phyloP scores from a whole-genome alignment of 306 rosid species.

The Sesbania bispinosa region DNA sequence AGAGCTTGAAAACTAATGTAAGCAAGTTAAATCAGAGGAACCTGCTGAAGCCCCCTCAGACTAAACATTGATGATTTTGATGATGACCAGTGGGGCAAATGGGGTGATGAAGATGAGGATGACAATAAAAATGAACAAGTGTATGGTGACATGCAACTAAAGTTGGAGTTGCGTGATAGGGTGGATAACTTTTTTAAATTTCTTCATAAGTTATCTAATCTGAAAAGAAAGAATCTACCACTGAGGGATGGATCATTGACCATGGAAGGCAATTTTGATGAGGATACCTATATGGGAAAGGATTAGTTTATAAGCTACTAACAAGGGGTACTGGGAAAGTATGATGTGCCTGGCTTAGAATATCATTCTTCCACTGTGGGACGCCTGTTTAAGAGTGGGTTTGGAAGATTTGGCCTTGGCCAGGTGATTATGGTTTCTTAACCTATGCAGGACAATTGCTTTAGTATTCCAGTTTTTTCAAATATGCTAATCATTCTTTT shows the following conservation, averaged over 20 bases:
- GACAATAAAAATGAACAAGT: conserved; percentile 47
- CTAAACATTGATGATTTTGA: conserved; percentile 69
- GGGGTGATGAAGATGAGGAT: conserved; percentile 90
- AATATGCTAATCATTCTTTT: conserved; percentile 21
- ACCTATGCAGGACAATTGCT: conserved; percentile 7
- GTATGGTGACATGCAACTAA: conserved; percentile 74
- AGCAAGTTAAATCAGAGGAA: conserved; percentile 52
- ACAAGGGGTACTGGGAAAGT: conserved; percentile 61
- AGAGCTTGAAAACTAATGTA: conserved; percentile 70
- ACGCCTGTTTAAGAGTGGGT: conserved; percentile 79
- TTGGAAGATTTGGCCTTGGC: conserved; percentile 96
- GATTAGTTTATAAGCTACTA: conserved; percentile 70
- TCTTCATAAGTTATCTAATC: conserved; percentile 74
- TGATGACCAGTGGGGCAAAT: conserved; percentile 86
- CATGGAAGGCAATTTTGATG: conserved; percentile 47
- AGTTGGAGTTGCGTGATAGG: conserved; percentile 89
- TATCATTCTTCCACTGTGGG: conserved; percentile 96
- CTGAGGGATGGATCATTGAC: conserved; percentile 57
- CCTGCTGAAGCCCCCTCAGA: conserved; percentile 33
- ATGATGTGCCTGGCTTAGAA: conserved; percentile 73
- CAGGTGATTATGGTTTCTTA: conserved; percentile 58
- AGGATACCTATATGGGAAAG: conserved; percentile 58
- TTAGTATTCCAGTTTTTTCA: conserved; percentile 20
- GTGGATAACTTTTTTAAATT: conserved; percentile 80
- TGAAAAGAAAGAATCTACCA: conserved; percentile 58